Evolutionary conservation across 192 early-diverging fungal species (phyloP).

Genomic region (Spizellomyces sp.): DNA sequence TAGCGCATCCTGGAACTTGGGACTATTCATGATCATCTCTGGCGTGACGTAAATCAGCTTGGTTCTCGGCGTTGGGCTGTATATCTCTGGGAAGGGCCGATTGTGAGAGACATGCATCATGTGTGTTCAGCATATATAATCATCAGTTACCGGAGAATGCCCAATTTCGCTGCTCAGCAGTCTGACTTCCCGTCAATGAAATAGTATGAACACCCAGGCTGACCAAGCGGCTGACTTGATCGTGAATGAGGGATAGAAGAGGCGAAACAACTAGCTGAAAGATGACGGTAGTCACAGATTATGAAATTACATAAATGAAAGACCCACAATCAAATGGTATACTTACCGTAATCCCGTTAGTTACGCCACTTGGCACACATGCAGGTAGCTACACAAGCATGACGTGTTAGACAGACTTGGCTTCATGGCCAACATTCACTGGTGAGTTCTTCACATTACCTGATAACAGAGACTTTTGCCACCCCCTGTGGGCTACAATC

Average conservation of each 20-base stretch:
- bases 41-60: conserved; percentile 89
- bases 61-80: conserved; percentile 23
- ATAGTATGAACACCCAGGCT: conserved; percentile 58
- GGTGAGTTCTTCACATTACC: conserved; percentile 11
- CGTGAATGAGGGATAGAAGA: conserved; percentile 92
- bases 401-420: conserved; percentile 55
- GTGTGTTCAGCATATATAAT: neutral
- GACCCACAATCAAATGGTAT: neutral
- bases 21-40: conserved; percentile 70
- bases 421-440: neutral
- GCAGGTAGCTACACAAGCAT: conserved; percentile 85
- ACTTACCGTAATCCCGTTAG: conserved; percentile 72
- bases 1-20: conserved; percentile 58
- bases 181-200: conserved; percentile 64
- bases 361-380: conserved; percentile 61
- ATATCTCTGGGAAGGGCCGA: neutral
- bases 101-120: neutral
- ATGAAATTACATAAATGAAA: conserved; percentile 13
- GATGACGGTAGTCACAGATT: neutral
- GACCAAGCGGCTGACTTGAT: conserved; percentile 83
- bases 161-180: conserved; percentile 48
- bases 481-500: conserved; percentile 83
- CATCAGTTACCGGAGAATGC: conserved; percentile 49
- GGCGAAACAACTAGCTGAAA: conserved; percentile 80
- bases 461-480: conserved; percentile 96